Evolutionary conservation across 2,329 filamentous ascomycete genomes (phyloP), one percentile per base, ranked within the genome.

Genomic region (Rutstroemia sp.): DNA sequence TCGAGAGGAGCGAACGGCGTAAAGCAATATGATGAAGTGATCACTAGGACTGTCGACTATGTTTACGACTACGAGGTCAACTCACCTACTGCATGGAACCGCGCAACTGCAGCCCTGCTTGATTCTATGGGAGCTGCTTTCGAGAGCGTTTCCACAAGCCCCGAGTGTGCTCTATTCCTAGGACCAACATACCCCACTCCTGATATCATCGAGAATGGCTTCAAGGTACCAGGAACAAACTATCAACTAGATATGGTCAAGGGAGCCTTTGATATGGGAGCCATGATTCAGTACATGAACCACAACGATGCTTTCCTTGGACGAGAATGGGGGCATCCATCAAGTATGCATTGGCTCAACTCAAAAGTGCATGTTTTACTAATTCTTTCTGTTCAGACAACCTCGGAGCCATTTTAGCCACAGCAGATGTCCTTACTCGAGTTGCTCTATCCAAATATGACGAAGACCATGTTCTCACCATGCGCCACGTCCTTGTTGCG

Each of bases 291-390:
- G 25, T 74, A 73, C 52, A 59, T 75, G 14, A 73, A 75, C 57
- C 72, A 73, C 50, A 75, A 73, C 51, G 73, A 75, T 64, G 72
- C 68, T 5, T 64, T 70, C n/a, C 55, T 63, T 8, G 73, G 71
- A 0, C 65, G 64, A n/a, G 73, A 75, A 63, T 74, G 73, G 73
- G 72, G 72, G 1, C 73, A 75, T 64, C 73, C 73, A 12, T 73
- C 68, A 21, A 65, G 63, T 67, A 54, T 36, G 52, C 39, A 42
- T 4, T 34, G 30, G 12, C 9, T 34, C 30, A 12, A 12, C 30
- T 49, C 30, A 34, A 4, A 16, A 2, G 14, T 1, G 14, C 25
- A 38, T 21, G 2, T 4, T 9, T 23, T 12, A n/a, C 42, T 57
- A 39, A 57, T 42, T 16, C 3, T 6, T 10, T 19, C 25, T 40